These are phyloP conservation scores for Pseudogymnoascus sp. DNA, from an alignment of 2,329 filamentous ascomycete genomes.

Conservation along the genomic window DNA sequence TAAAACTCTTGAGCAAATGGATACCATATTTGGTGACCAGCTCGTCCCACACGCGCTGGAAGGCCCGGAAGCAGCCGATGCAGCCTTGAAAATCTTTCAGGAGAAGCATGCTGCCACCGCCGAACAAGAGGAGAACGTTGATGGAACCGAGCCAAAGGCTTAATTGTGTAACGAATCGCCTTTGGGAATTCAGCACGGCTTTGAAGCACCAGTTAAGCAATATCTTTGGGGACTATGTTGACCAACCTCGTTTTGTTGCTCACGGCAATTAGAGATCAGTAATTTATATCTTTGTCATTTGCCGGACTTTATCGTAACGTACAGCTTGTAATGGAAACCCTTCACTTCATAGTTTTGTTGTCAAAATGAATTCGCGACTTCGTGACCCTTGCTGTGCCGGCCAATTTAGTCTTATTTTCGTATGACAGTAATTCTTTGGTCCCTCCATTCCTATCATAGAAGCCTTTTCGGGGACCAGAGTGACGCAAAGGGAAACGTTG, in stretches of 20 bases:
- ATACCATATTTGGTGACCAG: slow-evolving; percentile 36
- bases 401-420: neutral
- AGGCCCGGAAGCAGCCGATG: slow-evolving; percentile 29
- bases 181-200: too few species aligned
- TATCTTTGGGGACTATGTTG: neutral
- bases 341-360: neutral
- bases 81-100: slow-evolving; percentile 21
- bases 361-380: neutral
- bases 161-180: neutral
- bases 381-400: neutral
- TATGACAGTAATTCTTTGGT: neutral
- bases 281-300: neutral
- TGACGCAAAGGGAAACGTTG: neutral
- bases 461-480: neutral
- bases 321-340: neutral
- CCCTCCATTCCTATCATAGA: neutral
- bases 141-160: neutral
- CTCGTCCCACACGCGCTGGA: slow-evolving; percentile 33
- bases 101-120: slow-evolving; percentile 11
- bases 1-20: slow-evolving; percentile 39
- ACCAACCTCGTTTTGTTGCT: too few species aligned
- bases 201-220: neutral
- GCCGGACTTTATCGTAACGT: neutral
- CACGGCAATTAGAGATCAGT: neutral
- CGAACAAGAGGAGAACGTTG: neutral